These are phyloP conservation scores for Aspergillus steynii DNA, from an alignment of 495 filamentous ascomycete species.

Conservation along the genomic window DNA sequence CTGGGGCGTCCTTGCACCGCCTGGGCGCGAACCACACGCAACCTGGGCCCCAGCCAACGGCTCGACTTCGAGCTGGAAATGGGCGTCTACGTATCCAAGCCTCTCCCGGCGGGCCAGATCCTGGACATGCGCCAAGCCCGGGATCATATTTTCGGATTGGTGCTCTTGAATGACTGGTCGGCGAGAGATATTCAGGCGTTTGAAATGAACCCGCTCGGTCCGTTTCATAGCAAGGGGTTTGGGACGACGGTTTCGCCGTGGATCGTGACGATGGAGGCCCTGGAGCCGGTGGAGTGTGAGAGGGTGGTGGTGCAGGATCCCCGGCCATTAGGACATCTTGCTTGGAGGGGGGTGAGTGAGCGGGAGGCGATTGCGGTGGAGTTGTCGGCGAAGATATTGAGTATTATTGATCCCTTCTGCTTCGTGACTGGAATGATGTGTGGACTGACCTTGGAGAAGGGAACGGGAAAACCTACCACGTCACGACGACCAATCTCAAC, in stretches of 20 bases:
- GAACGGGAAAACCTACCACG: slow-evolving; percentile 20
- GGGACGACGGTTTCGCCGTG: slow-evolving; percentile 78
- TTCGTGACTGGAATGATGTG: background rate
- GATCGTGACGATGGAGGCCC: slow-evolving; percentile 77
- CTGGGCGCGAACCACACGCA: slow-evolving; percentile 33
- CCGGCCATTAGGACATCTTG: slow-evolving; percentile 14
- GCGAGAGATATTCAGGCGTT: slow-evolving; percentile 36
- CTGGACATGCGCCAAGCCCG: slow-evolving; percentile 14
- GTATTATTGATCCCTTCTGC: slow-evolving; percentile 20
- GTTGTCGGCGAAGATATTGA: slow-evolving; percentile 12
- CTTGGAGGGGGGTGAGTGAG: slow-evolving; percentile 11
- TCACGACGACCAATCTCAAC: slow-evolving; percentile 25
- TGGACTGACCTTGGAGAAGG: slow-evolving; percentile 6
- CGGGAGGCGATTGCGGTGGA: slow-evolving; percentile 24
- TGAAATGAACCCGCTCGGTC: slow-evolving; percentile 38
- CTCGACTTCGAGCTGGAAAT: slow-evolving; percentile 83
- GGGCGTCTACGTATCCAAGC: slow-evolving; percentile 65
- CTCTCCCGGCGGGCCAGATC: slow-evolving; percentile 16
- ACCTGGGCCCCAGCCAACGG: slow-evolving; percentile 52
- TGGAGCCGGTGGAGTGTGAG: slow-evolving; percentile 54
- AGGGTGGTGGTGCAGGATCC: slow-evolving; percentile 8
- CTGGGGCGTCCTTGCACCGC: slow-evolving; percentile 40
- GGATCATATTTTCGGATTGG: slow-evolving; percentile 75
- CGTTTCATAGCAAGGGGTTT: slow-evolving; percentile 71
- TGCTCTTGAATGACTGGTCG: slow-evolving; percentile 83